phyloP scores from a whole-genome alignment of 345 rosid genomes.

The Isatis tinctoria region DNA sequence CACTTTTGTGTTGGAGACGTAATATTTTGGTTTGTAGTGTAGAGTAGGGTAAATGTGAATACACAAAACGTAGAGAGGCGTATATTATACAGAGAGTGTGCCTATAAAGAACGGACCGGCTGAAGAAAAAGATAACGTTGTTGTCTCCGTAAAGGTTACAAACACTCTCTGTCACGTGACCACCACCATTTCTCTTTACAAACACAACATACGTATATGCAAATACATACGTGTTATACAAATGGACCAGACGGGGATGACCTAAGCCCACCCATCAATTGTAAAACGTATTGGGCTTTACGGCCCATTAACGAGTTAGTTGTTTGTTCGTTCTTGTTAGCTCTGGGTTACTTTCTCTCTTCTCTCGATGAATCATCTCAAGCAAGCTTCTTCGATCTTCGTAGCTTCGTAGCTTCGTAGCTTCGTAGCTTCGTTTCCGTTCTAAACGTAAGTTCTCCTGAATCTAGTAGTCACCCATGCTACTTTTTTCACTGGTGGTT shows the following conservation, averaged over 20 bases:
- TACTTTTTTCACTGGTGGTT: background rate
- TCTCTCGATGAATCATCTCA: constrained; percentile 16
- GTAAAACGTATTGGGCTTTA: background rate
- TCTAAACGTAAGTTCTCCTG: constrained; percentile 13
- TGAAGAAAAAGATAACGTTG: constrained; percentile 23
- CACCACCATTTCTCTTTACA: constrained; percentile 18
- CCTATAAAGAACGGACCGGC: constrained; percentile 23
- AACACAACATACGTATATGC: too few species aligned
- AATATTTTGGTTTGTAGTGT: constrained; percentile 18
- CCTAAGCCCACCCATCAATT: background rate
- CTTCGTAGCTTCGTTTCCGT: background rate
- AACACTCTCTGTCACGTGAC: constrained; percentile 23
- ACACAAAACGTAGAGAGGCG: constrained; percentile 28
- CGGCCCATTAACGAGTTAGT: constrained; percentile 2
- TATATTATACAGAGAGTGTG: constrained; percentile 24
- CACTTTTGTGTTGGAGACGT: background rate
- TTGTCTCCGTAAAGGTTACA: constrained; percentile 35
- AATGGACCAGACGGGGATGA: background rate
- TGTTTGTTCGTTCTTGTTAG: constrained; percentile 1
- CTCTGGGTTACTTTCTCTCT: background rate
- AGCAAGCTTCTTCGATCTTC: constrained; percentile 13
- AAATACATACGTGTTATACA: background rate
- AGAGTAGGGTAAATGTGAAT: constrained; percentile 24
- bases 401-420: background rate
- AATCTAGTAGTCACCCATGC: background rate